Conservation (phyloP, 805 yeast genomes). For the Schwanniomyces pseudopolymorphus region DNA sequence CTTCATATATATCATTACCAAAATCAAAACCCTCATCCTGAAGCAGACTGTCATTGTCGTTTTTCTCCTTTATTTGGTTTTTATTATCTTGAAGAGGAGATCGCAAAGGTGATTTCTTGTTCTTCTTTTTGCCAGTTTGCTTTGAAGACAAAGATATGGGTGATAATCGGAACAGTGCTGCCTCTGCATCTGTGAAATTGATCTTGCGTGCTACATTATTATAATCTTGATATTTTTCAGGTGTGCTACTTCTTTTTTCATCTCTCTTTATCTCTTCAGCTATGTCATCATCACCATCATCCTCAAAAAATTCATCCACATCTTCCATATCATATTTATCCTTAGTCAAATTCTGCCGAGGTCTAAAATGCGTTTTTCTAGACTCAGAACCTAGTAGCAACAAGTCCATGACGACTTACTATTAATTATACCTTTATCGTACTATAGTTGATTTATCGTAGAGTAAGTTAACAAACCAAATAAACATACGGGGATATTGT, state of each 20-base stretch:
- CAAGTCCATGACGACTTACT: slow-evolving; percentile 29
- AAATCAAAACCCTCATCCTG: slow-evolving; percentile 11
- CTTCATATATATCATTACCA: slow-evolving; percentile 23
- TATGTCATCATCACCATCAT: slow-evolving; percentile 33
- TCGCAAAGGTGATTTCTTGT: slow-evolving; percentile 28
- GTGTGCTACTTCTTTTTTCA: neutral
- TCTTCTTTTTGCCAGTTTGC: slow-evolving; percentile 16
- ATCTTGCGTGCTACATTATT: slow-evolving; percentile 33
- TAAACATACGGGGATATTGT: slow-evolving; percentile 7
- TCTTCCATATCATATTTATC: slow-evolving; percentile 69
- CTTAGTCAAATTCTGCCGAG: slow-evolving; percentile 45
- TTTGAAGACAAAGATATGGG: slow-evolving; percentile 24
- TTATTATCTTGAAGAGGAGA: slow-evolving; percentile 27
- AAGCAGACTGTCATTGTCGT: neutral
- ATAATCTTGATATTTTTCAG: slow-evolving; percentile 8
- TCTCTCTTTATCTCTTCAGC: slow-evolving; percentile 10
- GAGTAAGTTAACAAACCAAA: neutral
- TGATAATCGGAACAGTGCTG: slow-evolving; percentile 27
- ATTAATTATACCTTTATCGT: neutral
- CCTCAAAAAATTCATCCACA: slow-evolving; percentile 65
- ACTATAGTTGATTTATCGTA: neutral
- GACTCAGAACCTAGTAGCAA: slow-evolving; percentile 57
- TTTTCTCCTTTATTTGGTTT: neutral
- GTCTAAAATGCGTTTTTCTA: slow-evolving; percentile 63
- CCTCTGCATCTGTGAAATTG: slow-evolving; percentile 35